These are phyloP conservation scores for Zygotorulaspora mrakii DNA, from an alignment of 1,139 yeast species.

Conservation along the genomic window DNA sequence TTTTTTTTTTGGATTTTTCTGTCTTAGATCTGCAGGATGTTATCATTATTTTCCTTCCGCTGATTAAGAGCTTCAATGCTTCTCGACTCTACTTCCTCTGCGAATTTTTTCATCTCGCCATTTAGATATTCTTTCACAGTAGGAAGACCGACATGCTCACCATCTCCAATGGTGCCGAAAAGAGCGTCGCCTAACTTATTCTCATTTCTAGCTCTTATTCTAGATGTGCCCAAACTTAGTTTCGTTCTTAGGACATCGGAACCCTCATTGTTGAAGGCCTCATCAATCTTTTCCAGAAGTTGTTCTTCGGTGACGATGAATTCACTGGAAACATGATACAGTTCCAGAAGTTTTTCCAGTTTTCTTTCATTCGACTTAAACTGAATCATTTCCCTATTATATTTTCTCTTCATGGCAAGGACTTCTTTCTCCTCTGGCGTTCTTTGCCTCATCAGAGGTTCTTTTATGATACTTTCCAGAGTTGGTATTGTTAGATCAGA, in stretches of 20 bases:
- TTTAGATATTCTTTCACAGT: slow-evolving; percentile 33
- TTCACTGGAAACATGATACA: slow-evolving; percentile 66
- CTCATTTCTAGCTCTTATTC: slow-evolving; percentile 24
- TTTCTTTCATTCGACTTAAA: slow-evolving; percentile 45
- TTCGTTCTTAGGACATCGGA: slow-evolving; percentile 23
- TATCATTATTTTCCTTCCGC: slow-evolving; percentile 14
- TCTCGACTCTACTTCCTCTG: slow-evolving; percentile 22
- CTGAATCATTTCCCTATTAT: slow-evolving; percentile 48
- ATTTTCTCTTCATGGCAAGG: slow-evolving; percentile 49
- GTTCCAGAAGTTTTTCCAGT: slow-evolving; percentile 56
- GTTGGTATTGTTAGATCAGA: slow-evolving; percentile 70
- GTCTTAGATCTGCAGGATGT: slow-evolving; percentile 9
- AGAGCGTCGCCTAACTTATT: slow-evolving; percentile 32
- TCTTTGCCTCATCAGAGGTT: slow-evolving; percentile 68
- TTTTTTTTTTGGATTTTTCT: slow-evolving; percentile 4
- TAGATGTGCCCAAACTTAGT: slow-evolving; percentile 19
- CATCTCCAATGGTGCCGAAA: slow-evolving; percentile 35
- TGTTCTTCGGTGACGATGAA: slow-evolving; percentile 39
- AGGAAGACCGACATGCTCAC: slow-evolving; percentile 33
- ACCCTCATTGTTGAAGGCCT: slow-evolving; percentile 32
- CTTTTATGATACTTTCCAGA: slow-evolving; percentile 60
- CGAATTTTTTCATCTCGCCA: slow-evolving; percentile 33
- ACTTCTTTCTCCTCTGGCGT: slow-evolving; percentile 60
- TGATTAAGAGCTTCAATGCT: slow-evolving; percentile 14
- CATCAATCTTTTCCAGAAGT: slow-evolving; percentile 34